Evolutionary conservation across 495 filamentous ascomycete genomes (phyloP).

Genomic region (Rhizodiscina lignyota): DNA sequence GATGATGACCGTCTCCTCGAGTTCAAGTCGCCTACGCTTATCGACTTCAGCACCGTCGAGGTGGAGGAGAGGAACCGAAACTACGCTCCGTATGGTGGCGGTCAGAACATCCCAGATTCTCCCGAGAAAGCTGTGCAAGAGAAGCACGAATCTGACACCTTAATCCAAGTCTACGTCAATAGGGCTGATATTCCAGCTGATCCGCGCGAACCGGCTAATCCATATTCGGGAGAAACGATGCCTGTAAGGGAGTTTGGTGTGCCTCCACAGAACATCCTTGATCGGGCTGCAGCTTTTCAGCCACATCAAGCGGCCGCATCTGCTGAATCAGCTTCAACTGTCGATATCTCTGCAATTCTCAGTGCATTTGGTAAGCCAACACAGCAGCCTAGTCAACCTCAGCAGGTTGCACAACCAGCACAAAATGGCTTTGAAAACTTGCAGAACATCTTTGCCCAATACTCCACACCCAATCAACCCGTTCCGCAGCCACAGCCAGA

Average conservation of each 20-base stretch:
- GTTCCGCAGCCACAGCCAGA: slow-evolving; percentile 16
- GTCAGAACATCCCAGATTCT: slow-evolving; percentile 34
- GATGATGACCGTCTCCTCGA: slow-evolving; percentile 29
- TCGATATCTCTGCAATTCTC: slow-evolving; percentile 10
- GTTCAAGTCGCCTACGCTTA: slow-evolving; percentile 26
- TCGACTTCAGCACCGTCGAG: slow-evolving; percentile 42
- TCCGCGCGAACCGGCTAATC: slow-evolving; percentile 51
- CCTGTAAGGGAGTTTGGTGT: no score
- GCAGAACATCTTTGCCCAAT: slow-evolving; percentile 1
- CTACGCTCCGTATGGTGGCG: slow-evolving; percentile 49
- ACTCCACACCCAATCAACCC: slow-evolving; percentile 14
- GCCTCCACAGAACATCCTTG: neutral
- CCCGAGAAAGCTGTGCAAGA: slow-evolving; percentile 51
- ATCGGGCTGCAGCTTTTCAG: slow-evolving; percentile 30
- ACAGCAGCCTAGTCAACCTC: slow-evolving; percentile 12
- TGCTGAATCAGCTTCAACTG: slow-evolving; percentile 24
- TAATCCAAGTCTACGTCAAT: slow-evolving; percentile 70
- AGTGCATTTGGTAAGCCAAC: slow-evolving; percentile 1
- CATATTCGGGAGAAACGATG: slow-evolving; percentile 18
- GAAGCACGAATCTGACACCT: slow-evolving; percentile 55
- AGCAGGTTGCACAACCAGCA: neutral
- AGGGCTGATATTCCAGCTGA: slow-evolving; percentile 57
- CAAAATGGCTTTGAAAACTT: slow-evolving; percentile 13
- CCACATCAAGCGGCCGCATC: no score
- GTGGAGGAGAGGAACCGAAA: slow-evolving; percentile 32